Evolutionary conservation across 768 basidiomycete species (phyloP).

Genomic region (Rhizopogon sp.): DNA sequence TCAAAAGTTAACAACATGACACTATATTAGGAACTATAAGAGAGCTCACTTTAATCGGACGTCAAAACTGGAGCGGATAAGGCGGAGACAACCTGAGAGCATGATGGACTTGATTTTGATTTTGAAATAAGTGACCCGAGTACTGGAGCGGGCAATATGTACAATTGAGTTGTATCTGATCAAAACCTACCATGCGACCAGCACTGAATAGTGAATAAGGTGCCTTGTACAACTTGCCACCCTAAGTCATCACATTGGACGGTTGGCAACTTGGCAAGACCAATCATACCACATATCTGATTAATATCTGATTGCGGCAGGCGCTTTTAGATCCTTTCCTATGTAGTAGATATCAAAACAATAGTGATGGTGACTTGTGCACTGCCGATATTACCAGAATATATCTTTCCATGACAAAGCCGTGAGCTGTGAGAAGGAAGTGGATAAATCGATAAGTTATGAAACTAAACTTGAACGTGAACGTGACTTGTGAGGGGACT

Average conservation of each 20-base stretch:
- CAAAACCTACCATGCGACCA: background rate
- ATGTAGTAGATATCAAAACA: background rate
- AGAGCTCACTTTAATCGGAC: background rate
- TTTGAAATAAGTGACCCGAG: background rate
- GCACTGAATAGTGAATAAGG: too few species aligned
- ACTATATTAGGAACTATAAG: background rate
- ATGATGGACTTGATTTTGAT: background rate
- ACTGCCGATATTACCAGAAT: background rate
- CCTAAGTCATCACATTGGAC: background rate
- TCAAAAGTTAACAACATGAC: background rate
- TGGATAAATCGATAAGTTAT: background rate
- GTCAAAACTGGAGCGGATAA: background rate
- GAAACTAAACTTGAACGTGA: background rate
- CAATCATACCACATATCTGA: background rate
- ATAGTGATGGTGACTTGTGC: background rate
- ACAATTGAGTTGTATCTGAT: background rate
- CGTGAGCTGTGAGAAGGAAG: background rate
- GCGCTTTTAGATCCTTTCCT: too few species aligned
- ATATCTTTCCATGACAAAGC: conserved; percentile 1
- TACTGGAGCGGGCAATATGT: background rate
- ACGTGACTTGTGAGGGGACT: background rate
- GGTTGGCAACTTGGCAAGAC: background rate
- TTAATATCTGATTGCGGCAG: background rate
- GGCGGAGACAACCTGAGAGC: background rate
- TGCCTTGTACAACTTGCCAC: background rate